Percentiles rank a stretch among this genome's conserved stretches.
Conservation (phyloP, 768 basidiomycete genomes). For the Mycena vulgaris region DNA sequence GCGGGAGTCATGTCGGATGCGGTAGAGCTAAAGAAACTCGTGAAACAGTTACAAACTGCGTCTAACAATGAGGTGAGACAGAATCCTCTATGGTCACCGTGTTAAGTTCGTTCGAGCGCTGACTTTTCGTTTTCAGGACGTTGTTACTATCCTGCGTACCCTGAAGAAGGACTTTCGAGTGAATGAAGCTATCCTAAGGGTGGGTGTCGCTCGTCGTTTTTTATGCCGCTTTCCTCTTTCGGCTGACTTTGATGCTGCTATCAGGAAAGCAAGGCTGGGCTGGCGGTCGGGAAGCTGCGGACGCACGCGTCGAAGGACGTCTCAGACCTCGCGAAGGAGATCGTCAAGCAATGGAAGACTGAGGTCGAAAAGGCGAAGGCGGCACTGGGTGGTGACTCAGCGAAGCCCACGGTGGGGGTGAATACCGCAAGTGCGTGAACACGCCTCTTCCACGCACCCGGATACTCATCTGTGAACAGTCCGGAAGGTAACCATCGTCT, state of each 20-base stretch:
- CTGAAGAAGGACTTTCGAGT: slow-evolving; percentile 79
- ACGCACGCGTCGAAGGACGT: slow-evolving; percentile 81
- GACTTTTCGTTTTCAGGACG: slow-evolving; percentile 65
- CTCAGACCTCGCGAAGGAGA: slow-evolving; percentile 87
- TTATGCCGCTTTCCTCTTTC: slow-evolving; percentile 44
- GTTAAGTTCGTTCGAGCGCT: slow-evolving; percentile 54
- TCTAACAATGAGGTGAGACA: slow-evolving; percentile 69
- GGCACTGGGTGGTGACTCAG: slow-evolving; percentile 37
- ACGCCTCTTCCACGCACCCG: slow-evolving; percentile 21
- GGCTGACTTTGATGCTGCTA: slow-evolving; percentile 35
- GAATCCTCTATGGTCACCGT: slow-evolving; percentile 53
- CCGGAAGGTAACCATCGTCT: slow-evolving; percentile 49
- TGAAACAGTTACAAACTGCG: slow-evolving; percentile 82
- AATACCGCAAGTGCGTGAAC: slow-evolving; percentile 52
- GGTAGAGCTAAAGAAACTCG: slow-evolving; percentile 83
- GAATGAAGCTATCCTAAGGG: slow-evolving; percentile 82
- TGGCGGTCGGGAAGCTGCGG: slow-evolving; percentile 94
- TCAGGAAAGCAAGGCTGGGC: slow-evolving; percentile 92
- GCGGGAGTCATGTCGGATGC: slow-evolving; percentile 60
- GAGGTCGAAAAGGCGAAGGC: slow-evolving; percentile 83
- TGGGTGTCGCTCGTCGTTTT: slow-evolving; percentile 64
- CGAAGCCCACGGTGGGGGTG: slow-evolving; percentile 43
- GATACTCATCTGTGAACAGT: slow-evolving; percentile 20
- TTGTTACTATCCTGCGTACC: slow-evolving; percentile 69
- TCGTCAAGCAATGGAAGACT: slow-evolving; percentile 93